phyloP scores from a whole-genome alignment of 2,329 filamentous ascomycete genomes.

The Trichoderma sp. region DNA sequence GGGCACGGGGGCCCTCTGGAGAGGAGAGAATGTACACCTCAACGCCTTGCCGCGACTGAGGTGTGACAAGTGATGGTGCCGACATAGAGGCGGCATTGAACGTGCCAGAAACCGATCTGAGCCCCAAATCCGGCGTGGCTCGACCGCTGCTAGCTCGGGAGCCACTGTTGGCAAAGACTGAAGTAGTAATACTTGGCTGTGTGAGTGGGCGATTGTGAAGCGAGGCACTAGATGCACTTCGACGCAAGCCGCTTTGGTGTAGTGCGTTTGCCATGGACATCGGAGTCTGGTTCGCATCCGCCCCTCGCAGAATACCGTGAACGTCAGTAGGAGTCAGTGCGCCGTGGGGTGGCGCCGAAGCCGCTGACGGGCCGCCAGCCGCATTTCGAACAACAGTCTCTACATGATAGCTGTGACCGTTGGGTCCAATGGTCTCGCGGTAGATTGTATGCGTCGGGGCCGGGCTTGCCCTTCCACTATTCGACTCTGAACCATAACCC shows the following conservation, averaged over 20 bases:
- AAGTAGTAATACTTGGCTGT: constrained; percentile 45
- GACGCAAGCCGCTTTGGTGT: constrained; percentile 50
- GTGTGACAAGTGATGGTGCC: constrained; percentile 16
- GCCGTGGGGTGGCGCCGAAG: constrained; percentile 23
- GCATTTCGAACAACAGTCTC: constrained; percentile 28
- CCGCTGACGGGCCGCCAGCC: neutral
- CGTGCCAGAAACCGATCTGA: constrained; percentile 31
- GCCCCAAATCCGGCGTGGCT: constrained; percentile 45
- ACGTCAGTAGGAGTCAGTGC: constrained; percentile 44
- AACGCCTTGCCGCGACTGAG: constrained; percentile 34
- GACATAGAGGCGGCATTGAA: neutral
- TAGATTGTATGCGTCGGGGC: constrained; percentile 32
- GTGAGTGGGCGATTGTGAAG: constrained; percentile 35
- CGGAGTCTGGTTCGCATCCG: constrained; percentile 46
- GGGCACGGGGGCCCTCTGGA: constrained; percentile 56
- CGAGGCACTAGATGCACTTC: constrained; percentile 49
- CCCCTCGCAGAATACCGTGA: constrained; percentile 46
- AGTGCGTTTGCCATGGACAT: constrained; percentile 50
- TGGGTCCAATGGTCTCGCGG: constrained; percentile 35
- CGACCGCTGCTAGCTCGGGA: constrained; percentile 46
- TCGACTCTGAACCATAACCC: constrained; percentile 23
- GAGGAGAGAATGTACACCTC: constrained; percentile 62
- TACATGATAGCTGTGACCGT: constrained; percentile 37
- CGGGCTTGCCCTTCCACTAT: constrained; percentile 27
- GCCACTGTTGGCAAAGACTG: constrained; percentile 35